Base-by-base conservation (phyloP, 2,329 filamentous ascomycete genomes). In the Juglanconis sp. region DNA sequence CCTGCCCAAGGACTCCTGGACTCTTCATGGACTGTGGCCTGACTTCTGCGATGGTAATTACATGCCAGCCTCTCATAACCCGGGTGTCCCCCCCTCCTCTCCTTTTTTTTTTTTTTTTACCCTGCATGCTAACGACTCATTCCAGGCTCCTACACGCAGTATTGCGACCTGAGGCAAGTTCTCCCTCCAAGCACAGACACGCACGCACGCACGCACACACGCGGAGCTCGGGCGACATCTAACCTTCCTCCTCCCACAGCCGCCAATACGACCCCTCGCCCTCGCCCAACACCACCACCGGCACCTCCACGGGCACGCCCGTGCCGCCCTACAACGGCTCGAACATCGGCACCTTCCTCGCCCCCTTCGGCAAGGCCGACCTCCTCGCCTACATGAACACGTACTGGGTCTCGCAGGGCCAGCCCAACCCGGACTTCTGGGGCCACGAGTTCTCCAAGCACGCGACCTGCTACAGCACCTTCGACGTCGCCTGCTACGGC, bases 391-490 rank as follows among this genome's bases (percentile, higher is more conserved):
- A 81, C 74, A 89, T 89, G 87, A 83, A 86, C 68, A 85, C 80
- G 67, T 81, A 79, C 79, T 89, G 87, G 87, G 78, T 87, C 65
- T 79, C 79, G 52, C 83, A 84, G 65, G 74, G 74, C 62, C 78
- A 80, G 53, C 77, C 80, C 13, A 88, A 86, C 73, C 70, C 74
- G 54, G 77, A 81, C 38, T 83, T 90, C 73, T 89, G 86, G 86
- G 86, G 73, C 44, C 86, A 88, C 74, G 86, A 89, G 69, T 88
- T 86, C 76, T 81, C 77, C 73, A 89, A 89, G 76, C 86, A 88
- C 72, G 86, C 80, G 3, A 89, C 86, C 13, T 90, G 87, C 77
- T 89, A 76, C 76, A 84, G 80, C 51, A 87, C 82, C 62, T 89
- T 89, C 68, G 84, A 88, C 68, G 72, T 78, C 5, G 79, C 83